Evolutionary conservation across 176 grass and related monocot species (phyloP).

Genomic region (Phragmites australis): DNA sequence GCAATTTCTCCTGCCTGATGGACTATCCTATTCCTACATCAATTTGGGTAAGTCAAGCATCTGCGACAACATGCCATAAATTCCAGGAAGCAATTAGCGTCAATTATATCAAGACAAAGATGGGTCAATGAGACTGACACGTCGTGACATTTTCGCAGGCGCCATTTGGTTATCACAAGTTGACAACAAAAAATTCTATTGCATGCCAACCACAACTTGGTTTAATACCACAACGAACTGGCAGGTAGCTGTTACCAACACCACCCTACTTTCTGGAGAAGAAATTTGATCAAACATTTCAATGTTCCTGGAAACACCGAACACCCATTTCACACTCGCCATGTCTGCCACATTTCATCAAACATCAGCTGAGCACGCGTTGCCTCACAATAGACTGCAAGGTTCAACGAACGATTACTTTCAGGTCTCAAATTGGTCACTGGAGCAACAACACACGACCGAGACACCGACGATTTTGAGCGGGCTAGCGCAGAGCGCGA

Average conservation of each 20-base stretch:
- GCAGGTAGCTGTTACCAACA: constrained; percentile 9
- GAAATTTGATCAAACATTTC: not conserved
- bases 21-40: not conserved
- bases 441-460: not conserved
- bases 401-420: not conserved
- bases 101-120: too few species aligned
- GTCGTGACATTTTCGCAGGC: not conserved
- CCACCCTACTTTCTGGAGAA: not conserved
- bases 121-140: not conserved
- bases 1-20: not conserved
- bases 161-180: too few species aligned
- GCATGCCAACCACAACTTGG: constrained; percentile 1
- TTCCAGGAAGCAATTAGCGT: not conserved
- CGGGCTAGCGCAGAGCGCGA: not conserved
- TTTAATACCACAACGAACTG: not conserved
- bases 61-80: not conserved
- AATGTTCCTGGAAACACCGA: not conserved
- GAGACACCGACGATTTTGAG: not conserved
- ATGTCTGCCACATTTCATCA: constrained; percentile 4
- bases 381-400: not conserved
- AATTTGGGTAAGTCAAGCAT: not conserved
- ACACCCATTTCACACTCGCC: not conserved
- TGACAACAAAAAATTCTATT: too few species aligned
- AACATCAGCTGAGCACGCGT: constrained; percentile 1
- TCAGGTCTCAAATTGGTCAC: not conserved